Base-by-base conservation (phyloP, 1,139 yeast genomes). In the Kodamaea plutei region DNA sequence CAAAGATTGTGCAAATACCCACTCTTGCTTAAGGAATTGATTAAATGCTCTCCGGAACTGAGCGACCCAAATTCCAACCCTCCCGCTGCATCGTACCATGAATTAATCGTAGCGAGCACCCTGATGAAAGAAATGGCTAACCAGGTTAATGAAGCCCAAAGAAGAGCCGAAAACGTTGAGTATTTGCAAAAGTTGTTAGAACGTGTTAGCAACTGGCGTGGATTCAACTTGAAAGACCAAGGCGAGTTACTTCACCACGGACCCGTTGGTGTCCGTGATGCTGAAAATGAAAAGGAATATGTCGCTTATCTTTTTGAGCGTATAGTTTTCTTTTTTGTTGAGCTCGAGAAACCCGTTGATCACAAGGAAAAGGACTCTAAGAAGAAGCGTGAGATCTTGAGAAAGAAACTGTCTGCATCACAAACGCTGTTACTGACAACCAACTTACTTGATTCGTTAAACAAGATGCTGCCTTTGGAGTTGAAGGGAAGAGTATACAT, bases 1-100 rank as follows among this genome's bases (percentile, higher is more conserved):
- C 99, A 91, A 63, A 74, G 98, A 45, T 70, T 91, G 18, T 87
- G 96, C 65, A 87, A 89, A 56, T 91, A 91, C 54, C 98, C 98
- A 2, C 61, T 93, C 29, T 64, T 91, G 29, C 60, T 91, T 36
- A 77, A 76, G 42, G 94, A 87, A 49, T 67, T 93, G 36, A 56
- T 84, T 28, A 88, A 88, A 51, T 55, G 67, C 29, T 74, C 89
- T 2, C 54, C 60, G 3, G 60, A 54, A 21, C 24, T 41, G 6
- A 31, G 37, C 8, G 64, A 60, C 39, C 12, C 32, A 4, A 41
- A 50, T 10, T 31, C 42, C 5, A 76, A 76, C 25, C 51, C 63
- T 6, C 54, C 64, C 4, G 68, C 73, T 54, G 76, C 82, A 4
- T 71, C 75, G 38, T 79, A 76, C 44, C 75, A 71, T 36, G 97